Evolutionary conservation across 768 basidiomycete species (phyloP).

Genomic region (Lactarius evosmus): DNA sequence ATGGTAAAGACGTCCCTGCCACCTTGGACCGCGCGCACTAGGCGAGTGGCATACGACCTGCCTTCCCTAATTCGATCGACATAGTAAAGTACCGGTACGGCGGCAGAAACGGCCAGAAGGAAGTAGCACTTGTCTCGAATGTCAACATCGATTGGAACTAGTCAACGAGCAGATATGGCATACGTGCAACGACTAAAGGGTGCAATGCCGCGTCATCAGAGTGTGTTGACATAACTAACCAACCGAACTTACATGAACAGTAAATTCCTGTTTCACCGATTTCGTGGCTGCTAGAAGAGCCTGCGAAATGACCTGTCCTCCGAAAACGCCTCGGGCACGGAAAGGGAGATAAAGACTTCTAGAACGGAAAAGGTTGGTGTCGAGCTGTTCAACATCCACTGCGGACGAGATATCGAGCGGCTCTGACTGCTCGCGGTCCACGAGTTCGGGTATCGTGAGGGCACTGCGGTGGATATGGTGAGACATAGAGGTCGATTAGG

Average conservation of each 20-base stretch:
- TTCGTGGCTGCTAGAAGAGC: constrained; percentile 81
- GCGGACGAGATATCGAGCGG: constrained; percentile 58
- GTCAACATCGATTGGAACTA: neutral
- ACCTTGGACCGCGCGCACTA: constrained; percentile 43
- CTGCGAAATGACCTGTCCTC: constrained; percentile 86
- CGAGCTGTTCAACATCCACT: constrained; percentile 74
- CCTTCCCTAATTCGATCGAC: constrained; percentile 75
- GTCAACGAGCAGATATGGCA: constrained; percentile 30
- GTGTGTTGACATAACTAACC: neutral
- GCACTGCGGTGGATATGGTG: constrained; percentile 2
- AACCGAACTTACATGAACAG: constrained; percentile 58
- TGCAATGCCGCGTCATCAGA: neutral
- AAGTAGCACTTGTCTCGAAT: constrained; percentile 64
- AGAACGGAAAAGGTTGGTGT: constrained; percentile 73
- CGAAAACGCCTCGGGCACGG: constrained; percentile 71
- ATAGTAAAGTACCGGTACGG: constrained; percentile 71
- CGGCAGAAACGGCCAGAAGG: constrained; percentile 67
- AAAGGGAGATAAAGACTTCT: constrained; percentile 63
- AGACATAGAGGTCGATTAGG: neutral
- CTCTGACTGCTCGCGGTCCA: constrained; percentile 17
- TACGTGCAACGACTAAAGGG: constrained; percentile 62
- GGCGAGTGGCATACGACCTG: constrained; percentile 64
- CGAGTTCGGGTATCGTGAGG: constrained; percentile 4
- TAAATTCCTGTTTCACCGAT: constrained; percentile 59
- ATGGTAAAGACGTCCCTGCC: constrained; percentile 54